Evolutionary conservation across 306 rosid species (phyloP).

Genomic region (Fragaria nilgerrensis): DNA sequence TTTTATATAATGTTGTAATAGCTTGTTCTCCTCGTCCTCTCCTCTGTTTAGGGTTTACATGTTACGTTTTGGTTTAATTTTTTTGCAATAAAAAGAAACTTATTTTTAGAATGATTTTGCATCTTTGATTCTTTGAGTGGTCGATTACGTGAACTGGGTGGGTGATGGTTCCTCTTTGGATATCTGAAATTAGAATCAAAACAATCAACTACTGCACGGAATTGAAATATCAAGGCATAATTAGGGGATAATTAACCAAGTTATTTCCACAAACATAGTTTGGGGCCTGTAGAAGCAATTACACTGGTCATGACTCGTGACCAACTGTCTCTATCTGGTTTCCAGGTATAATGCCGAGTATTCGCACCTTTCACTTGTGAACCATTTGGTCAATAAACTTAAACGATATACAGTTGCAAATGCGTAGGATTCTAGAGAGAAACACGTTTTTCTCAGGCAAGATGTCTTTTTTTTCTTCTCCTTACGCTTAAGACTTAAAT

Average conservation of each 20-base stretch:
- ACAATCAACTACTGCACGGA: neutral
- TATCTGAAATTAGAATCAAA: neutral
- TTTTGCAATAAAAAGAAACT: neutral
- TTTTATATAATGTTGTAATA: neutral
- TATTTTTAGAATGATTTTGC: neutral
- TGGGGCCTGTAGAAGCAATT: neutral
- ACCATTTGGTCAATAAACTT: no score
- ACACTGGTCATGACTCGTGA: neutral
- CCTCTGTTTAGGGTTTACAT: neutral
- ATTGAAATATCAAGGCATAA: neutral
- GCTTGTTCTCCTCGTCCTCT: slow-evolving; percentile 10
- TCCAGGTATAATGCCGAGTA: neutral
- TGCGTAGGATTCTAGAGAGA: no score
- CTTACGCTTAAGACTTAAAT: no score
- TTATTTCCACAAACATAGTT: neutral
- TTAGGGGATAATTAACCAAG: no score
- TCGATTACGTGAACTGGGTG: neutral
- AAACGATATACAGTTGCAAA: no score
- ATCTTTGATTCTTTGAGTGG: neutral
- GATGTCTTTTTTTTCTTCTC: no score
- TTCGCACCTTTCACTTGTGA: neutral
- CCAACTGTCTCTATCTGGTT: neutral
- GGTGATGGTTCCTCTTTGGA: no score
- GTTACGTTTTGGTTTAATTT: neutral
- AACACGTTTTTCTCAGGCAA: no score